Base-by-base conservation (phyloP, 176 grass and related monocot species). In the Tuctoria greenei region DNA sequence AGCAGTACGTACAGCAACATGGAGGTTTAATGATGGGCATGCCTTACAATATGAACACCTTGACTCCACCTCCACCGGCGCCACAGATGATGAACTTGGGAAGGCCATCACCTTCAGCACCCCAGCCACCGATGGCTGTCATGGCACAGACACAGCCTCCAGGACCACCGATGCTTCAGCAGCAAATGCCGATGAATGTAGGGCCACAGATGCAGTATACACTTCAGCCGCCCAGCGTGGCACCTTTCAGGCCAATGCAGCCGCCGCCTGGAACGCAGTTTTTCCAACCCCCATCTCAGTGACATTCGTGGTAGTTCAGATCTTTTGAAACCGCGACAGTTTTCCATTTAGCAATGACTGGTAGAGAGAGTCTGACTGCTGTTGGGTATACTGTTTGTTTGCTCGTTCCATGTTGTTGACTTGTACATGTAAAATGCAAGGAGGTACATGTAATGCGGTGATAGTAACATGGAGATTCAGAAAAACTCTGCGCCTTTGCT, bases 201-300 rank as follows among this genome's bases (percentile, higher is more conserved):
- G 62, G 55, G 6, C 86, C 80, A 1, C 63, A 58, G 6, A 75
- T 86, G 81, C 94, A 93, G 62, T 97, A 89, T 37, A 5, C 84
- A 7, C 68, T 92, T 82, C 91, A 90, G 51, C 91, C 90, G 47
- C 77, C 92, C 0, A 85, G 77, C 0, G 71, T 59, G 0, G 82
- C 85, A 4, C 64, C 74, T 83, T 97, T 88, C 85, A 88, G 90
- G 71, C 88, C 88, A 17, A 78, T 93, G 83, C 93, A 97, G 63
- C 77, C 89, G 1, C 83, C 90, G 45, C 83, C 89, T 58, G 84
- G 95, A 61, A 95, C 92, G 87, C 79, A 84, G 40, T 99, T 88
- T 73, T 99, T 95, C 66, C 91, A 85, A 51, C 86, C 89, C 79
- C 84, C 86, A 42, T 86, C 75, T 78, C 75, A 87, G 66, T 89